These are phyloP conservation scores for Suhomyces pyralidae DNA, from an alignment of 805 yeast genomes.

Conservation along the genomic window DNA sequence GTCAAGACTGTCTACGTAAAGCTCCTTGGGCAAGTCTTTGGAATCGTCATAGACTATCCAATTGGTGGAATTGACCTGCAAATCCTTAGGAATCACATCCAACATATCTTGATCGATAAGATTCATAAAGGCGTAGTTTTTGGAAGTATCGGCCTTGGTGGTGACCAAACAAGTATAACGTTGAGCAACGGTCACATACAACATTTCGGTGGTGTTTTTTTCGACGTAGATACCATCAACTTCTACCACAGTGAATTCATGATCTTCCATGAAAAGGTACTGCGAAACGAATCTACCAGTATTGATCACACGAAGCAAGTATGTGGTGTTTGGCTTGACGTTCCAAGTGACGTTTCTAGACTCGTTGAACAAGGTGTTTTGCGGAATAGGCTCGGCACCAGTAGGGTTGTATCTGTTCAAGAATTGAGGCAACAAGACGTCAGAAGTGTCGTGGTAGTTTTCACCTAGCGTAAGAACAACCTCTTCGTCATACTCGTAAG, in stretches of 20 bases:
- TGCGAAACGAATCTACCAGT: slow-evolving; percentile 92
- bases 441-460: slow-evolving; percentile 76
- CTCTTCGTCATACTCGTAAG: slow-evolving; percentile 81
- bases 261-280: slow-evolving; percentile 85
- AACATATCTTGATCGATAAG: slow-evolving; percentile 79
- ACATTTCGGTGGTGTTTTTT: slow-evolving; percentile 61
- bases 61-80: slow-evolving; percentile 71
- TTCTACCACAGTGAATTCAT: slow-evolving; percentile 80
- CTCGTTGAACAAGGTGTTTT: slow-evolving; percentile 74
- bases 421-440: slow-evolving; percentile 53
- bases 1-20: slow-evolving; percentile 41
- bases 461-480: slow-evolving; percentile 66
- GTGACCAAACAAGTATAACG: slow-evolving; percentile 77
- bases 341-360: slow-evolving; percentile 72
- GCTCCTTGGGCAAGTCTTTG: slow-evolving; percentile 40
- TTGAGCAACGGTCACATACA: slow-evolving; percentile 89
- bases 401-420: slow-evolving; percentile 82
- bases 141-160: slow-evolving; percentile 60
- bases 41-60: slow-evolving; percentile 57
- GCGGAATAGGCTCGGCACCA: slow-evolving; percentile 98
- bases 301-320: slow-evolving; percentile 75
- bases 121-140: slow-evolving; percentile 81
- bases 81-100: slow-evolving; percentile 65
- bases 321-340: slow-evolving; percentile 83
- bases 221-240: slow-evolving; percentile 89